These are phyloP conservation scores for Colletotrichum tabaci DNA, from an alignment of 2,329 filamentous ascomycete genomes.

Conservation along the genomic window DNA sequence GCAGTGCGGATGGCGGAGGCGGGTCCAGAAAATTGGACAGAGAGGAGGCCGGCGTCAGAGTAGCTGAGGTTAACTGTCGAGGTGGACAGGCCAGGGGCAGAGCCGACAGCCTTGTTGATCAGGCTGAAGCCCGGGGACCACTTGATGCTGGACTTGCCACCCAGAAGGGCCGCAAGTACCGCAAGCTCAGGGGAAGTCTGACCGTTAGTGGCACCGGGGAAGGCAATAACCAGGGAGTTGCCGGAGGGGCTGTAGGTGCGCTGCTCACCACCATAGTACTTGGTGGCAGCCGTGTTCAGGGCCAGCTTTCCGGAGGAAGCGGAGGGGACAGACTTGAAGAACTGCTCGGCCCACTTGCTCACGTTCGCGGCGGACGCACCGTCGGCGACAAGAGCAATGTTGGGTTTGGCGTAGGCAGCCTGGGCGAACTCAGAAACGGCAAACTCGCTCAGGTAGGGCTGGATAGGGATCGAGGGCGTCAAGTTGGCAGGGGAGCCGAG, in stretches of 20 bases:
- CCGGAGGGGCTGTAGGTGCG: conserved; percentile 82
- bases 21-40: conserved; percentile 84
- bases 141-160: conserved; percentile 92
- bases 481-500: conserved; percentile 86
- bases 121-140: conserved; percentile 95
- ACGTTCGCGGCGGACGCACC: conserved; percentile 84
- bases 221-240: conserved; percentile 90
- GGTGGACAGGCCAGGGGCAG: conserved; percentile 76
- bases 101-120: conserved; percentile 82
- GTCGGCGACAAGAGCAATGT: conserved; percentile 92
- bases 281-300: conserved; percentile 76
- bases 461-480: conserved; percentile 78
- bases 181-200: conserved; percentile 91
- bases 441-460: conserved; percentile 85
- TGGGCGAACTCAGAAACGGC: conserved; percentile 82
- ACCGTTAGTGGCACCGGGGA: conserved; percentile 87
- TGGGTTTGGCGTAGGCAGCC: conserved; percentile 87
- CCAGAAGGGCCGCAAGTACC: conserved; percentile 90
- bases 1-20: conserved; percentile 81
- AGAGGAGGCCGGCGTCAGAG: conserved; percentile 93
- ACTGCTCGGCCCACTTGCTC: conserved; percentile 91
- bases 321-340: conserved; percentile 82
- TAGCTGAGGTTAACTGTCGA: conserved; percentile 86
- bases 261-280: conserved; percentile 97
- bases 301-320: conserved; percentile 66